Evolutionary conservation across 1,284 basidiomycete genomes (phyloP).

Genomic region (Malassezia obtusa): DNA sequence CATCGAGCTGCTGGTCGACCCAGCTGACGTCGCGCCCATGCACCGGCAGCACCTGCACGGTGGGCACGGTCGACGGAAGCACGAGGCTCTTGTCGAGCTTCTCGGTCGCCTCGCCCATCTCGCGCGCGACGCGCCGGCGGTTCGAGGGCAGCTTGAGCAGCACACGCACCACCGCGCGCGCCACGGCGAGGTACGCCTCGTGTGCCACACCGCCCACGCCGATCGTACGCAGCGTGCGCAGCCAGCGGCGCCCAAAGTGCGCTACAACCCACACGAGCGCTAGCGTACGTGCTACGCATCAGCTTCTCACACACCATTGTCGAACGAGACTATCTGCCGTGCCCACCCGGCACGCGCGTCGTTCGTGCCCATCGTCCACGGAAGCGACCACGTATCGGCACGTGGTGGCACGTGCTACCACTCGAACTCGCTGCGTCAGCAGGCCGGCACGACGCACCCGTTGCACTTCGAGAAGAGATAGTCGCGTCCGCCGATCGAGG

Average conservation of each 20-base stretch:
- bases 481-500: slow-evolving; percentile 90
- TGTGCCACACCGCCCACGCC: not conserved
- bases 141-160: slow-evolving; percentile 37
- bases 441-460: slow-evolving; percentile 32
- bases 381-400: no score
- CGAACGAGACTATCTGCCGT: not conserved
- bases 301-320: slow-evolving; percentile 1
- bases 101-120: slow-evolving; percentile 33
- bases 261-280: slow-evolving; percentile 5
- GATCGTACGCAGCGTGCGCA: slow-evolving; percentile 7
- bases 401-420: slow-evolving; percentile 11
- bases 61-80: slow-evolving; percentile 22
- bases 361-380: not conserved
- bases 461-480: slow-evolving; percentile 94
- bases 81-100: slow-evolving; percentile 41
- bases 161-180: slow-evolving; percentile 21
- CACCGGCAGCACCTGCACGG: slow-evolving; percentile 25
- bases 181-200: not conserved
- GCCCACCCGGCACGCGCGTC: not conserved
- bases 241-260: slow-evolving; percentile 7
- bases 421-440: slow-evolving; percentile 14
- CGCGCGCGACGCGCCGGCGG: slow-evolving; percentile 31
- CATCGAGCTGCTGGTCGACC: slow-evolving; percentile 30
- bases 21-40: slow-evolving; percentile 33
- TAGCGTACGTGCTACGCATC: slow-evolving; percentile 1